Evolutionary conservation across 2,329 filamentous ascomycete species (phyloP), one percentile per base, ranked within the genome.

Genomic region (Metarhizium sp.): DNA sequence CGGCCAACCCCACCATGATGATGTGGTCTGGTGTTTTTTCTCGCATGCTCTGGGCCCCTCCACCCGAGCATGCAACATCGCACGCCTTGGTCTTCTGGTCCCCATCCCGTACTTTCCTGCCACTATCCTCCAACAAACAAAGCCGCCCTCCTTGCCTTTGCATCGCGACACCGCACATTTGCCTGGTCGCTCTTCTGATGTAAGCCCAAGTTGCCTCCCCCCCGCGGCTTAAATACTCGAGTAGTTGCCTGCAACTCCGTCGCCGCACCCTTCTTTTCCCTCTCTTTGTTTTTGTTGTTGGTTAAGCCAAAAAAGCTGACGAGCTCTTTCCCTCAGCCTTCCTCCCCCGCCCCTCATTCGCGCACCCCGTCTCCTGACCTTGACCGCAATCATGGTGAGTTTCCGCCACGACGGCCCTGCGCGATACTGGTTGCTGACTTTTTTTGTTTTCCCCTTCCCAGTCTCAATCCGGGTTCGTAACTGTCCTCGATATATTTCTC

Each of bases 391-490:
- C 64, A 74, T 74, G 72, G 72, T 74, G 67, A 69, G 72, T 59
- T 10, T 51, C 25, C 59, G 52, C 51, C 57, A 7, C 55, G 58
- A 58, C 42, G 4, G 6, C 45, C 20, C 20, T 48, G 45, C 45
- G 5, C 20, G 25, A 14, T 7, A 7, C 8, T n/a, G 34, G 14
- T 6, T 38, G 30, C 5, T 16, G 10, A 36, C 38, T 53, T 36
- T 56, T 56, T 52, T 58, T 25, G 20, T 18, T 51, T 4, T 4
- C 25, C 25, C 29, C 4, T 36, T 29, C 7, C 3, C 57, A 86
- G 82, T 85, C 82, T 84, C 80, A 84, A 80, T 85, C 82, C 72
- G 82, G 82, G 82, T 86, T 76, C 71, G 80, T 82, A 30, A 11
- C 20, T 30, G 7, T 16, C 25, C 25, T 48, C 25, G 45, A 11